Conservation (phyloP, 345 rosid genomes). For the Nasturtium officinale region DNA sequence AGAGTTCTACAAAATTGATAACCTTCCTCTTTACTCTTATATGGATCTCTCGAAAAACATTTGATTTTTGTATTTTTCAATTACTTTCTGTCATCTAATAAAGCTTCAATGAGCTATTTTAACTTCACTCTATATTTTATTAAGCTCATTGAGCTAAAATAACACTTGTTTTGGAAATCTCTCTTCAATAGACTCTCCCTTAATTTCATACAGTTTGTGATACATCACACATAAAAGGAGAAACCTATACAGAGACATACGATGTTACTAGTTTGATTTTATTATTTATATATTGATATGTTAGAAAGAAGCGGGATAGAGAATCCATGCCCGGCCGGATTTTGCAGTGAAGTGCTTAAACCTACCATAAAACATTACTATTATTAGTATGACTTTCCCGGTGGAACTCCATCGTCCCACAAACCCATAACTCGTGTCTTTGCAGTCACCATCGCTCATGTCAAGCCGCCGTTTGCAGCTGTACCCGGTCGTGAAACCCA, state of each 20-base stretch:
- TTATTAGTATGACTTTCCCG: constrained; percentile 52
- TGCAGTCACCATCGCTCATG: constrained; percentile 29
- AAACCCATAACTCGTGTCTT: constrained; percentile 50
- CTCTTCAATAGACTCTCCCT: no score
- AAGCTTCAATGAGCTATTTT: no score
- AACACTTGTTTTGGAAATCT: no score
- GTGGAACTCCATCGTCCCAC: constrained; percentile 59
- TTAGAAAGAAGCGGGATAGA: constrained; percentile 32
- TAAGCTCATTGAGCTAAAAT: no score
- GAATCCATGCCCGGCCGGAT: constrained; percentile 59
- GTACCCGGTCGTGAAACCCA: constrained; percentile 64
- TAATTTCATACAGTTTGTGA: no score
- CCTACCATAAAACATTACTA: constrained; percentile 67
- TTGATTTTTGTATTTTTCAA: no score
- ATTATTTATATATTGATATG: not conserved
- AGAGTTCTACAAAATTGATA: no score
- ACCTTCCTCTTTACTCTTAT: no score
- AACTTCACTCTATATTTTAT: no score
- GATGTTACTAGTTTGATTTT: not conserved
- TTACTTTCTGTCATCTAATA: no score
- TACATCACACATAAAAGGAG: not conserved
- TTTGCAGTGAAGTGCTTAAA: constrained; percentile 50
- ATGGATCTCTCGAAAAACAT: no score
- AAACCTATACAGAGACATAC: not conserved
- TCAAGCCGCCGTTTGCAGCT: constrained; percentile 54